Evolutionary conservation across 2,329 filamentous ascomycete species (phyloP).

Genomic region (Geosmithia morbida): DNA sequence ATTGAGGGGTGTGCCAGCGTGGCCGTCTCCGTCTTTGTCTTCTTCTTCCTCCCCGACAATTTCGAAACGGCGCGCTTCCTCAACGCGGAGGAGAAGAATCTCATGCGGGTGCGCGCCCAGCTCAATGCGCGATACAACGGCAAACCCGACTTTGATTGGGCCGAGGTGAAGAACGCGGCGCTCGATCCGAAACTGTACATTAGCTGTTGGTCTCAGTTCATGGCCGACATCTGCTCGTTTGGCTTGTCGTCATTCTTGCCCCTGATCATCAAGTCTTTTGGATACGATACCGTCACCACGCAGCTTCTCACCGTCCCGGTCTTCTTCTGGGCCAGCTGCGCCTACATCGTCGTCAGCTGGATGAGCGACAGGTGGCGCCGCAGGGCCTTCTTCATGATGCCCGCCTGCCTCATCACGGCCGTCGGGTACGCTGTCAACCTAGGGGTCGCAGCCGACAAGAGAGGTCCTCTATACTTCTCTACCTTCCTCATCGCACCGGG

Average conservation of each 20-base stretch:
- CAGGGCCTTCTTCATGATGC: slow-evolving; percentile 7
- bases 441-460: slow-evolving; percentile 4
- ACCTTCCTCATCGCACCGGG: slow-evolving; percentile 10
- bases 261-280: slow-evolving; percentile 15
- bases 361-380: slow-evolving; percentile 7
- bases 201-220: slow-evolving; percentile 13
- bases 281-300: slow-evolving; percentile 12
- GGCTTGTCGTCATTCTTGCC: slow-evolving; percentile 16
- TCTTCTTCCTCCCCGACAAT: slow-evolving; percentile 74
- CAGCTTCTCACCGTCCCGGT: slow-evolving; percentile 18
- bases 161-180: slow-evolving; percentile 4
- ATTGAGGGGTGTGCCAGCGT: slow-evolving; percentile 59
- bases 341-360: slow-evolving; percentile 15
- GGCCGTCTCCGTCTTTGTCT: slow-evolving; percentile 50
- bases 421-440: slow-evolving; percentile 12
- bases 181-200: slow-evolving; percentile 13
- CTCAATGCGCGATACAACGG: slow-evolving; percentile 5
- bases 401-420: slow-evolving; percentile 8
- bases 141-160: slow-evolving; percentile 6
- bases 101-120: slow-evolving; percentile 6
- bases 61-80: slow-evolving; percentile 65
- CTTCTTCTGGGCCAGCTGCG: slow-evolving; percentile 7
- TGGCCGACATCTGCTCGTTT: slow-evolving; percentile 13
- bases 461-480: slow-evolving; percentile 6
- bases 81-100: slow-evolving; percentile 6